phyloP scores from a whole-genome alignment of 2,329 filamentous ascomycete genomes.

The Diaporthe sp. region DNA sequence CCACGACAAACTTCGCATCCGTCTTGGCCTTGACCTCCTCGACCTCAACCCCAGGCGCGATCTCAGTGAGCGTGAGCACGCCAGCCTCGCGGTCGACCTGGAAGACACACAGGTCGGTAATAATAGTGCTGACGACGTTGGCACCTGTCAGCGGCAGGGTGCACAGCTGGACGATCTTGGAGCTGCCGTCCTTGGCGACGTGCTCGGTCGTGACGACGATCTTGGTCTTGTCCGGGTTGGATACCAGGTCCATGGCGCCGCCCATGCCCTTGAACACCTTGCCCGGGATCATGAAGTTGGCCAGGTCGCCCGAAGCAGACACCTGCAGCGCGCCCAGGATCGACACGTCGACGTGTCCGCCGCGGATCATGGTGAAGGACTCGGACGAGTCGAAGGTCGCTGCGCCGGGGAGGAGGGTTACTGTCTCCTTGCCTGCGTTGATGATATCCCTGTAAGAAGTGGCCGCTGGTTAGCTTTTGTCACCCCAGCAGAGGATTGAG shows the following conservation, averaged over 20 bases:
- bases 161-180: conserved; percentile 76
- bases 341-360: conserved; percentile 85
- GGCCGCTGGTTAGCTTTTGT: conserved; percentile 1
- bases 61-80: conserved; percentile 75
- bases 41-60: conserved; percentile 76
- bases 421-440: conserved; percentile 90
- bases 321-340: conserved; percentile 88
- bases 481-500: too few relatives aligned
- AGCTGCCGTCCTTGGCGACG: conserved; percentile 75
- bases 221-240: conserved; percentile 78
- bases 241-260: conserved; percentile 80
- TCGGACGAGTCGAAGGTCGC: conserved; percentile 84
- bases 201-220: conserved; percentile 80
- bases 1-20: conserved; percentile 74
- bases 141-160: conserved; percentile 75
- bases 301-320: conserved; percentile 81
- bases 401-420: conserved; percentile 82
- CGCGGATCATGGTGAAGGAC: conserved; percentile 89
- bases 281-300: conserved; percentile 92
- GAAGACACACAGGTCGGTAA: conserved; percentile 81
- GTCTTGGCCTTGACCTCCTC: conserved; percentile 79
- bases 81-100: conserved; percentile 74
- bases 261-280: conserved; percentile 93
- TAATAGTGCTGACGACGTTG: conserved; percentile 77
- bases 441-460: conserved; percentile 72